These are phyloP conservation scores for Ormosia semicastrata DNA, from an alignment of 306 rosid species.

Conservation along the genomic window DNA sequence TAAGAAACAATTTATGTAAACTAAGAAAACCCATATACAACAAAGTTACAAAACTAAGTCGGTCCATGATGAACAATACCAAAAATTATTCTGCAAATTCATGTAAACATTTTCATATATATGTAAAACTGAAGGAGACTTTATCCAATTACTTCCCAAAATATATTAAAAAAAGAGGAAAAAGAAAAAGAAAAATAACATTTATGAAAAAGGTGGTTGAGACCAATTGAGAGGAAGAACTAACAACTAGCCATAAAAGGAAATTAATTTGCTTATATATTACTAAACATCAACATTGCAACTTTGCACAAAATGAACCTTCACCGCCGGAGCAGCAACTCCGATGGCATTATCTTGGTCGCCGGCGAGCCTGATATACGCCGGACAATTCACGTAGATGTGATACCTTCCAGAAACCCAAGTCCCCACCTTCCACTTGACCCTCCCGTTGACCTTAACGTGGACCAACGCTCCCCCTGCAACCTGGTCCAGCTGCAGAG, in stretches of 20 bases:
- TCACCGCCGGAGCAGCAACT: constrained; percentile 29
- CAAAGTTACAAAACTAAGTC: neutral
- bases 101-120: neutral
- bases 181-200: neutral
- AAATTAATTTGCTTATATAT: constrained; percentile 13
- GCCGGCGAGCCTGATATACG: constrained; percentile 42
- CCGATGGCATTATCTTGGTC: neutral
- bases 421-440: constrained; percentile 81
- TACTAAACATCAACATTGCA: constrained; percentile 64
- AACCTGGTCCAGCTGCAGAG: constrained; percentile 45
- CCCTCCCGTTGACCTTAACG: constrained; percentile 52
- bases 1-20: too few species aligned
- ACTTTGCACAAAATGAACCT: constrained; percentile 49
- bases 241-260: neutral
- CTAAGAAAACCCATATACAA: too few species aligned
- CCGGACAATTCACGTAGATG: constrained; percentile 62
- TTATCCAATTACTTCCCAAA: neutral
- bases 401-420: constrained; percentile 70
- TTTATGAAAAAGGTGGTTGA: neutral
- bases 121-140: neutral
- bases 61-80: neutral
- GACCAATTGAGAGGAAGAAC: neutral
- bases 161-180: too few species aligned
- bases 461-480: constrained; percentile 48
- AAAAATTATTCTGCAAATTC: neutral